Base-by-base conservation (phyloP, 495 filamentous ascomycete species). In the Ramalina intermedia region DNA sequence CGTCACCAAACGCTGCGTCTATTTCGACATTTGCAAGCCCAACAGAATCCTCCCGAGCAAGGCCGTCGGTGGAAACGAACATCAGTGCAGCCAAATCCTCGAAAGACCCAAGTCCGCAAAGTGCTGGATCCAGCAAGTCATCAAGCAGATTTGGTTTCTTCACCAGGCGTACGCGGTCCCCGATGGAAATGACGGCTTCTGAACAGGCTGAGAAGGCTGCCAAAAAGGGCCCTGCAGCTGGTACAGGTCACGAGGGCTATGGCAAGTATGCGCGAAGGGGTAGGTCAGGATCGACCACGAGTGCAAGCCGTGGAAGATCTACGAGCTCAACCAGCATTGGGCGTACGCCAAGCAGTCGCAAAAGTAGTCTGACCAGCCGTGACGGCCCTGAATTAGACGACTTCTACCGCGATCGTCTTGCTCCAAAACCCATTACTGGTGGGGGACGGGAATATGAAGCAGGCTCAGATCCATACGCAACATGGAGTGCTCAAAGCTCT, bases 241-340 rank as follows among this genome's bases (percentile, higher is more conserved):
- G 91, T 33, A 99, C 93, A 29, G 91, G 91, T 2, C 87, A 96
- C 63, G 91, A 96, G 68, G 91, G 90, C 40, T 96, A 96, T 61
- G 87, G 88, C 7, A 82, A 77, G 59, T 93, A 77, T 71, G 74
- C 63, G 26, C 64, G 66, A 44, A 66, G 66, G 41, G 74, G 67
- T 18, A 63, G 72, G 20, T 71, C 69, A 40, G 75, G 73, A 40
- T 63, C 66, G 47, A 76, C 66, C 52, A 65, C 58, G 20, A 69
- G 61, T 33, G 66, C 63, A 11, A 62, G 59, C 18, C 62, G 73
- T 48, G 67, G 67, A 40, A 66, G 78, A 24, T 79, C 75, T 29
- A 72, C 71, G 16, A 83, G 79, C 55, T 72, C 74, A 6, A 70
- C 64, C 37, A 76, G 72, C 43, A 55, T 69, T 21, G 57, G 66